These are phyloP conservation scores for Ulvella scutata DNA, from an alignment of 139 green algal genomes.

Conservation along the genomic window DNA sequence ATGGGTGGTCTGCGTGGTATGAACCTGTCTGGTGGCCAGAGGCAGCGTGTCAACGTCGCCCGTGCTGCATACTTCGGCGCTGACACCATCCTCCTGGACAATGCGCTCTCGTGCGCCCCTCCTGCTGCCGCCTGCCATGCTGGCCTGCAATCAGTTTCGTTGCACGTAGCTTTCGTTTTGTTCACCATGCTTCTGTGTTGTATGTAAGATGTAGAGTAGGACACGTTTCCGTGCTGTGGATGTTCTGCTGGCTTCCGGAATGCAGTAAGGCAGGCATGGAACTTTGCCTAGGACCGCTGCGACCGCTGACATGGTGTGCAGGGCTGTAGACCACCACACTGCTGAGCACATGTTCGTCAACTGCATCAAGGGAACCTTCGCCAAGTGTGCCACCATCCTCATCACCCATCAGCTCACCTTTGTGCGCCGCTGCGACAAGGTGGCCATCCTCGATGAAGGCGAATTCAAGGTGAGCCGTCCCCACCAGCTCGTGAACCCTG, in stretches of 20 bases:
- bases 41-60: conserved; percentile 37
- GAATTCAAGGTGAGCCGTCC: too few species aligned
- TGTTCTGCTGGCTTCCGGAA: too few species aligned
- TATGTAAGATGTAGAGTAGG: too few species aligned
- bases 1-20: conserved; percentile 47
- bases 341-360: conserved; percentile 39
- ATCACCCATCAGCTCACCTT: conserved; percentile 46
- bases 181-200: too few species aligned
- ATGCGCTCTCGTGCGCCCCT: conserved; percentile 38
- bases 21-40: conserved; percentile 47
- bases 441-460: conserved; percentile 34
- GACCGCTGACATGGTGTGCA: too few species aligned
- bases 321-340: conserved; percentile 42
- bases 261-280: too few species aligned
- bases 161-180: too few species aligned
- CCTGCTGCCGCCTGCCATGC: too few species aligned
- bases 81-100: conserved; percentile 41
- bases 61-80: conserved; percentile 35
- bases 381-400: conserved; percentile 31
- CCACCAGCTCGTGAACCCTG: too few species aligned
- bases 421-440: conserved; percentile 29
- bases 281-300: too few species aligned
- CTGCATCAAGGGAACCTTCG: conserved; percentile 31
- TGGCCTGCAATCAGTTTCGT: too few species aligned
- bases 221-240: too few species aligned